A percentile compares a stretch with the other conserved stretches of the same genome.
phyloP scores from a whole-genome alignment of 305 asterid species.

The Solanum hybrid region DNA sequence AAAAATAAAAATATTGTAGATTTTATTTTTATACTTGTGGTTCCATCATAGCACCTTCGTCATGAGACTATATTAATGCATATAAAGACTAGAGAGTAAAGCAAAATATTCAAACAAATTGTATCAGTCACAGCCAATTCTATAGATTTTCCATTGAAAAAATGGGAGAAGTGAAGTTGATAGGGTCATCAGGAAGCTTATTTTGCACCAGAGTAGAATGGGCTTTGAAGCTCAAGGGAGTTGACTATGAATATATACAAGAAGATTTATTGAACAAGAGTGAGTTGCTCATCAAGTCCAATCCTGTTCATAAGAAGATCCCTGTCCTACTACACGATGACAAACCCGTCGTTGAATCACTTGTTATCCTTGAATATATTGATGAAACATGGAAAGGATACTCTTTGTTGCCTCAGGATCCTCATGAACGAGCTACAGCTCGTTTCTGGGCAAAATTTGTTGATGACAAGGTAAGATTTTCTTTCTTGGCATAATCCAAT shows the following conservation, averaged over 20 bases:
- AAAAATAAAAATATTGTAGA: background rate
- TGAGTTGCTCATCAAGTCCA: constrained; percentile 12
- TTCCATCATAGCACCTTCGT: background rate
- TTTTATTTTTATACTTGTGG: background rate
- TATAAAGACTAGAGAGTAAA: background rate
- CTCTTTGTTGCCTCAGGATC: constrained; percentile 16
- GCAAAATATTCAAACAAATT: background rate
- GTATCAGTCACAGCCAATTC: background rate
- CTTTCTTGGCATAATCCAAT: background rate
- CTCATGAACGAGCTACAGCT: constrained; percentile 10
- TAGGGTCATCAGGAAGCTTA: constrained; percentile 12
- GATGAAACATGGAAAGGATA: constrained; percentile 18
- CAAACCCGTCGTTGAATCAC: constrained; percentile 13
- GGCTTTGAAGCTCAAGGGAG: constrained; percentile 17
- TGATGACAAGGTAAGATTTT: constrained; percentile 10
- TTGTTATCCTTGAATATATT: constrained; percentile 20
- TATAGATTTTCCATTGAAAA: background rate
- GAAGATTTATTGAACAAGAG: constrained; percentile 23
- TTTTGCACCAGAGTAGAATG: constrained; percentile 14
- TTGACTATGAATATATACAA: constrained; percentile 4
- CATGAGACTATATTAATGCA: background rate
- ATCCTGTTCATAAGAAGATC: constrained; percentile 15
- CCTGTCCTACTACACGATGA: constrained; percentile 17
- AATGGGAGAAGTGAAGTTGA: constrained; percentile 15
- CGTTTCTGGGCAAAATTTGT: constrained; percentile 21